phyloP scores from a whole-genome alignment of 345 rosid genomes.

The Tarenaya hassleriana region DNA sequence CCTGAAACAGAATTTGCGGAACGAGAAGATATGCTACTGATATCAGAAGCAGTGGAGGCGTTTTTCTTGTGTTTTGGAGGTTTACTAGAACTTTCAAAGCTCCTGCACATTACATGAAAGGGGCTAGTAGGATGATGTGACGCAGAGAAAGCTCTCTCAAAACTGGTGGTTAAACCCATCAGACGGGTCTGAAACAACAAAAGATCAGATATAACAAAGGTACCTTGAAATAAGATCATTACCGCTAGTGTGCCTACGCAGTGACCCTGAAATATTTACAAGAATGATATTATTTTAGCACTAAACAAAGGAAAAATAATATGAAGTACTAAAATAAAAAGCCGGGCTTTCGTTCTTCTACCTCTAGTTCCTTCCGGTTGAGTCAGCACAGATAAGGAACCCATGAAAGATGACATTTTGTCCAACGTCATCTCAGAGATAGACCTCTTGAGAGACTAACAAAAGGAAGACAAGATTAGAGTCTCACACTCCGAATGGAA shows the following conservation, averaged over 20 bases:
- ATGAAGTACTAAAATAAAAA: not conserved
- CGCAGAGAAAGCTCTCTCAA: not conserved
- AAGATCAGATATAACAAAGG: conserved; percentile 8
- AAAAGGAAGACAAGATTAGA: conserved; percentile 17
- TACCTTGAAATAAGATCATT: conserved; percentile 64
- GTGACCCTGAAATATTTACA: conserved; percentile 37
- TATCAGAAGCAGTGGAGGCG: conserved; percentile 70
- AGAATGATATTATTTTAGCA: not conserved
- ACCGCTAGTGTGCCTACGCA: conserved; percentile 48
- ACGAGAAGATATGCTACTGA: conserved; percentile 51
- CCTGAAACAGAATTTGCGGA: conserved; percentile 40
- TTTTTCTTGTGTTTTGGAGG: conserved; percentile 57
- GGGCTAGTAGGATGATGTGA: conserved; percentile 6
- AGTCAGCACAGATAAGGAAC: conserved; percentile 53
- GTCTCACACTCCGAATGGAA: conserved; percentile 11
- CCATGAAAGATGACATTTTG: conserved; percentile 62
- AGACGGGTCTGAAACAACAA: not conserved
- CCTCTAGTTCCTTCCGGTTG: conserved; percentile 52
- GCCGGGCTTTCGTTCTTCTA: conserved; percentile 17
- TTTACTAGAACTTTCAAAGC: conserved; percentile 39
- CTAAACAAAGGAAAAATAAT: not conserved
- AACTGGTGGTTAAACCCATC: not conserved
- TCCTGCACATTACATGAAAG: conserved; percentile 30
- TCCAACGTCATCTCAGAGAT: conserved; percentile 73
- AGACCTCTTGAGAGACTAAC: conserved; percentile 64